A percentile compares a stretch with the other conserved stretches of the same genome.
Evolutionary conservation across 768 basidiomycete genomes (phyloP).

Genomic region (Termitomyces sp.): DNA sequence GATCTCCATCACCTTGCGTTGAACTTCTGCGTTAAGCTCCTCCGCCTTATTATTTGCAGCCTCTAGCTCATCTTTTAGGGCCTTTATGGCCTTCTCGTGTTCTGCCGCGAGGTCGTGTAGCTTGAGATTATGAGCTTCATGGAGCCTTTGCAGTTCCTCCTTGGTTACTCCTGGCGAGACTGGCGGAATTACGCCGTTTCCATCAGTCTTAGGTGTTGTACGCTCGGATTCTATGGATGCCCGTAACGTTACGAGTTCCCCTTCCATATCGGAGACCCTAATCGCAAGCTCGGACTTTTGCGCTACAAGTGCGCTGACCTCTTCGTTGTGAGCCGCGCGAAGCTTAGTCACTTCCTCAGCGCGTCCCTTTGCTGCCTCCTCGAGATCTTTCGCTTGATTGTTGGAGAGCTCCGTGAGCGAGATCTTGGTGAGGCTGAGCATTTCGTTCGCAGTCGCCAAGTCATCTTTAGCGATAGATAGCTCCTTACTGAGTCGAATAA

Average conservation of each 20-base stretch:
- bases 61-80: slow-evolving; percentile 57
- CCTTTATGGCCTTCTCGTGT: slow-evolving; percentile 57
- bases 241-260: slow-evolving; percentile 66
- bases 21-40: slow-evolving; percentile 59
- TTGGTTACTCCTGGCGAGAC: slow-evolving; percentile 57
- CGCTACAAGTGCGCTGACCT: slow-evolving; percentile 50
- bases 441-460: slow-evolving; percentile 60
- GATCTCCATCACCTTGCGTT: slow-evolving; percentile 78
- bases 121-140: slow-evolving; percentile 85
- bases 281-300: slow-evolving; percentile 65
- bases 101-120: slow-evolving; percentile 70
- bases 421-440: slow-evolving; percentile 65
- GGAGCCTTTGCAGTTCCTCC: slow-evolving; percentile 74
- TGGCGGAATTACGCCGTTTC: slow-evolving; percentile 36
- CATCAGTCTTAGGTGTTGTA: slow-evolving; percentile 57
- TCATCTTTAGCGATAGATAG: slow-evolving; percentile 69
- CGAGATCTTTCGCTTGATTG: slow-evolving; percentile 70
- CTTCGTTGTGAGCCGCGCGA: slow-evolving; percentile 57
- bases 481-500: slow-evolving; percentile 56
- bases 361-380: slow-evolving; percentile 67
- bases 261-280: slow-evolving; percentile 72
- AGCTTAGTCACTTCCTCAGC: slow-evolving; percentile 71
- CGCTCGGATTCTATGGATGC: slow-evolving; percentile 52
- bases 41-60: slow-evolving; percentile 44
- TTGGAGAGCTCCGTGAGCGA: slow-evolving; percentile 69